phyloP scores from a whole-genome alignment of 2,329 filamentous ascomycete genomes.

The Ophiocordyceps polyrhachis-furcata region DNA sequence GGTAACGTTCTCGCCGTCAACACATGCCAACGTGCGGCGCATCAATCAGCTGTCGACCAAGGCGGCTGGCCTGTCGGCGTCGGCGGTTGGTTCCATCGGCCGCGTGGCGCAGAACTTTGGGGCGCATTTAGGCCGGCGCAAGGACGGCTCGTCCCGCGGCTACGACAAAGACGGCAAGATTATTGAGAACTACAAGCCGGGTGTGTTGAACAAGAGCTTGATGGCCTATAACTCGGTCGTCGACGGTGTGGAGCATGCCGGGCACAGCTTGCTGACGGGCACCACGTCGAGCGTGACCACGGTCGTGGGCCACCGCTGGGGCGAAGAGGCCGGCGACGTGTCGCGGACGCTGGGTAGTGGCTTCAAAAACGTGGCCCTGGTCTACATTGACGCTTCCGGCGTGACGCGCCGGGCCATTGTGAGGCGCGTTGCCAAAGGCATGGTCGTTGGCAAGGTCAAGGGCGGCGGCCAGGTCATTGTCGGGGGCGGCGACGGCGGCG shows the following conservation, averaged over 20 bases:
- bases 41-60: conserved; percentile 72
- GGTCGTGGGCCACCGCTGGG: conserved; percentile 80
- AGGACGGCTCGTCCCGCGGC: conserved; percentile 35
- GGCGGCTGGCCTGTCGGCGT: conserved; percentile 62
- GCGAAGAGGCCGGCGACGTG: conserved; percentile 63
- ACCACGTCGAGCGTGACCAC: conserved; percentile 64
- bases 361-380: conserved; percentile 87
- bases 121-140: conserved; percentile 42
- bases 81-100: conserved; percentile 70
- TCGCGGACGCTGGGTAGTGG: conserved; percentile 62
- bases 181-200: conserved; percentile 58
- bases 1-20: conserved; percentile 70
- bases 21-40: conserved; percentile 69
- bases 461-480: conserved; percentile 58
- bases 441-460: conserved; percentile 70
- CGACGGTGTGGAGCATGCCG: conserved; percentile 80
- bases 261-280: conserved; percentile 56
- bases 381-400: conserved; percentile 92
- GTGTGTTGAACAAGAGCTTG: conserved; percentile 82
- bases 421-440: conserved; percentile 90
- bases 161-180: conserved; percentile 53
- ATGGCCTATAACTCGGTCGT: conserved; percentile 93
- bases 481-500: conserved; percentile 35
- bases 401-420: conserved; percentile 78
- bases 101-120: conserved; percentile 82